Evolutionary conservation across 352 stramenopile species (phyloP), one percentile per base, ranked within the genome.

Genomic region (Bremia lactucae): DNA sequence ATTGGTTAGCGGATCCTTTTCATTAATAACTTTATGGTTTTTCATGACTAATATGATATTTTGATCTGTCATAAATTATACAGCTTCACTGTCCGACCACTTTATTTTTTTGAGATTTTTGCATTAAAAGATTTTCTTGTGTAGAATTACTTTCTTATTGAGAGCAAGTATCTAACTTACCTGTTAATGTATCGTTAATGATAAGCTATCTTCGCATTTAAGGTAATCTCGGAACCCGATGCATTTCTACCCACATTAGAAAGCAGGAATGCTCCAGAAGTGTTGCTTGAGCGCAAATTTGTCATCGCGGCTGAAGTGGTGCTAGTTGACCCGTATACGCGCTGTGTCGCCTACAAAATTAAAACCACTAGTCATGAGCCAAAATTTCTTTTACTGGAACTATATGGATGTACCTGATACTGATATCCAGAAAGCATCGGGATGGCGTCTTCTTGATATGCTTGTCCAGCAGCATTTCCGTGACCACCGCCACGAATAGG

Each of bases 361-460:
- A 31, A 31, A 31, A 25, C 9, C 13, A 10, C 14, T 42, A 22
- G 11, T 8, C 31, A 42, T 2, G 14, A 19, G 8, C n/a, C n/a
- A n/a, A 40, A 4, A 40, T 40, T 36, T 6, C 15, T 9, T 36
- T 36, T 4, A 5, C 9, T 16, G 2, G 4, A 11, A 16, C 13
- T 19, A 37, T 5, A 23, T 16, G 0, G 23, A 23, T 39, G 44
- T 48, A 81, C 68, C 64, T 83, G 70, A 46, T 79, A 83, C 42
- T 79, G 70, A 50, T 79, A 83, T 2, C 70, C 70, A 7, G 70
- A 77, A 26, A 83, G 64, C 52, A 72, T 77, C 41, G 58, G 62
- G 4, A 66, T 43, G 16, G 52, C 52, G 49, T 78, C 67, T 51
- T 83, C 67, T 24, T 68, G 58, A 38, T 72, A 77, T 28, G 62